These are phyloP conservation scores for Paramecium bursaria DNA, from an alignment of 73 alveolate species.

Conservation along the genomic window DNA sequence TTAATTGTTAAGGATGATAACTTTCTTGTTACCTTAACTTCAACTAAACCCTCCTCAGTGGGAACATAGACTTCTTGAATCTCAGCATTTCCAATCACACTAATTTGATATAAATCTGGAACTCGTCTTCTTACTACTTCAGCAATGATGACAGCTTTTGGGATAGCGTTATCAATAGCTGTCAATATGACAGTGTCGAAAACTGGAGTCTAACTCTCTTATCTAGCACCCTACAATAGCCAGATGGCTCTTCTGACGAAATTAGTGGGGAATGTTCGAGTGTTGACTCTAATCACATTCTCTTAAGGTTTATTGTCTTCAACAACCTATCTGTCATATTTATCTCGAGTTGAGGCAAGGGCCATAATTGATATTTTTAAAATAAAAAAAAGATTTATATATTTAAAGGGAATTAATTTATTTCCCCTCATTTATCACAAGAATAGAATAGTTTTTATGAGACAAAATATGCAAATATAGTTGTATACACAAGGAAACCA, in stretches of 20 bases:
- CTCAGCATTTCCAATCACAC: not conserved
- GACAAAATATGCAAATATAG: no score
- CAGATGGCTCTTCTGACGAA: slow-evolving; percentile 53
- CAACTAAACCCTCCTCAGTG: slow-evolving; percentile 33
- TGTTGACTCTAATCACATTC: slow-evolving; percentile 42
- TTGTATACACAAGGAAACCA: no score
- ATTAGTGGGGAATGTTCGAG: not conserved
- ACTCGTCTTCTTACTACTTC: slow-evolving; percentile 54
- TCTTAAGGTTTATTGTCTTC: slow-evolving; percentile 16
- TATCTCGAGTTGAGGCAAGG: slow-evolving; percentile 31
- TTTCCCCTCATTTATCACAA: no score
- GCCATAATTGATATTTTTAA: slow-evolving; percentile 39
- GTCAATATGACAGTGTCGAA: slow-evolving; percentile 24
- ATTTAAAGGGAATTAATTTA: no score
- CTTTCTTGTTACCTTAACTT: slow-evolving; percentile 22
- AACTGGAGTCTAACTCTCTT: slow-evolving; percentile 12
- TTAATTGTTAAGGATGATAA: slow-evolving; percentile 33
- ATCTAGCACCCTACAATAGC: slow-evolving; percentile 35
- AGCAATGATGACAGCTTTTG: slow-evolving; percentile 56
- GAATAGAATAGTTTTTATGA: no score
- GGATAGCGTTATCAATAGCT: slow-evolving; percentile 58
- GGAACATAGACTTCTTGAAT: slow-evolving; percentile 52
- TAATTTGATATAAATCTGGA: slow-evolving; percentile 32
- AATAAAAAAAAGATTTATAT: no score
- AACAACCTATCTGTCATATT: slow-evolving; percentile 11